Conservation (phyloP, 768 basidiomycete species). For the Sutorius australiensis region DNA sequence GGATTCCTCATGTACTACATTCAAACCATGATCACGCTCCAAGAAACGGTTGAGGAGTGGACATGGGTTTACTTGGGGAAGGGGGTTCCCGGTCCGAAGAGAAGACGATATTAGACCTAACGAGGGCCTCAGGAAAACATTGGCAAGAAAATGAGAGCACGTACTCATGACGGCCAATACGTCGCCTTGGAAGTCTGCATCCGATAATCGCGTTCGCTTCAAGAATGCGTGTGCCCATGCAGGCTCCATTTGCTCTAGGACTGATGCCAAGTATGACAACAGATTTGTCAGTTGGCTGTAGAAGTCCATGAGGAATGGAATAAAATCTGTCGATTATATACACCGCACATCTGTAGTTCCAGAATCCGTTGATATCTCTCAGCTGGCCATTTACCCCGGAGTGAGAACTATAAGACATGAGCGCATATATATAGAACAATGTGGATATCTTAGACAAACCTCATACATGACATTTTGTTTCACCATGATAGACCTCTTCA, state of each 20-base stretch:
- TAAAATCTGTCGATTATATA: background rate
- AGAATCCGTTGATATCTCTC: slow-evolving; percentile 67
- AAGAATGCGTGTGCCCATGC: slow-evolving; percentile 78
- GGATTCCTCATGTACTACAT: slow-evolving; percentile 64
- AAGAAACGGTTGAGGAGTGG: slow-evolving; percentile 51
- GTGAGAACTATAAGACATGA: slow-evolving; percentile 52
- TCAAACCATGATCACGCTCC: slow-evolving; percentile 51
- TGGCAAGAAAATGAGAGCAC: slow-evolving; percentile 15
- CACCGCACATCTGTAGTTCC: slow-evolving; percentile 61
- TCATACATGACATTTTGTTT: slow-evolving; percentile 64
- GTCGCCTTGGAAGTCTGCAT: slow-evolving; percentile 81
- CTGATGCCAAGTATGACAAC: slow-evolving; percentile 70
- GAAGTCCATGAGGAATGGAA: slow-evolving; percentile 2
- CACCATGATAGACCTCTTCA: slow-evolving; percentile 56
- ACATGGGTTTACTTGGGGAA: slow-evolving; percentile 86
- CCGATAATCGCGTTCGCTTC: slow-evolving; percentile 67
- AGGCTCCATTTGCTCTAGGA: slow-evolving; percentile 67
- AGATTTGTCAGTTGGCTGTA: slow-evolving; percentile 63
- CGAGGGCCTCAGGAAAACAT: background rate
- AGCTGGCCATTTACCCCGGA: slow-evolving; percentile 78
- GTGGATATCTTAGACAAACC: slow-evolving; percentile 34
- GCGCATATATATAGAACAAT: background rate
- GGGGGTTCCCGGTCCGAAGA: slow-evolving; percentile 64
- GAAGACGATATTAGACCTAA: slow-evolving; percentile 74
- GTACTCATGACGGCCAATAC: slow-evolving; percentile 76